Evolutionary conservation across 2,329 filamentous ascomycete species (phyloP).

Genomic region (Cryoendolithus antarcticus): DNA sequence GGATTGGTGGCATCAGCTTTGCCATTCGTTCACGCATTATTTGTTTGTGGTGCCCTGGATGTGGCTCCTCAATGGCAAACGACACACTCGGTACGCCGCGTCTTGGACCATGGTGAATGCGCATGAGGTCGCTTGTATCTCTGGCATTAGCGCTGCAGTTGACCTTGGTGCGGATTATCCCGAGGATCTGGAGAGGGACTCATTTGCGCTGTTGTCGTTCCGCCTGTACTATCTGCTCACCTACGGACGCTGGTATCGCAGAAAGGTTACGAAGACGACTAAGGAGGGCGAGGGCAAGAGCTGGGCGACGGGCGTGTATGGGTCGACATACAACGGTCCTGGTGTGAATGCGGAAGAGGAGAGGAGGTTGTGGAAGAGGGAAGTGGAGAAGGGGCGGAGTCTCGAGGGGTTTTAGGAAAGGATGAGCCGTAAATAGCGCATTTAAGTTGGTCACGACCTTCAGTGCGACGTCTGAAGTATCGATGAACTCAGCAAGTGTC

Average conservation of each 20-base stretch:
- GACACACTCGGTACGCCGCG: conserved; percentile 50
- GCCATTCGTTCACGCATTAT: conserved; percentile 52
- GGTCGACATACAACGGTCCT: conserved; percentile 47
- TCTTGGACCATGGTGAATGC: conserved; percentile 60
- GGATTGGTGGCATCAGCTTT: conserved; percentile 58
- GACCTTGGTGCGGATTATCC: conserved; percentile 53
- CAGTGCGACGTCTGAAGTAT: too few species aligned
- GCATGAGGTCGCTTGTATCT: conserved; percentile 59
- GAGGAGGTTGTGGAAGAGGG: conserved; percentile 42
- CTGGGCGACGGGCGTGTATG: conserved; percentile 48
- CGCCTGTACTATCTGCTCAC: conserved; percentile 48
- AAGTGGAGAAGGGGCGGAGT: conserved; percentile 27
- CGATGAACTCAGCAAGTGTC: too few species aligned
- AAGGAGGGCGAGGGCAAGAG: conserved; percentile 38
- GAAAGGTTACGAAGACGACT: conserved; percentile 22
- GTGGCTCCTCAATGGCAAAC: conserved; percentile 58
- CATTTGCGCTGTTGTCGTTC: conserved; percentile 49
- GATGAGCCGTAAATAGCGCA: too few species aligned
- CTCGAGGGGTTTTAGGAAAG: conserved; percentile 4
- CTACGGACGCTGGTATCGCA: conserved; percentile 50
- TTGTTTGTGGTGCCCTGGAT: conserved; percentile 55
- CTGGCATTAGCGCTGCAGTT: conserved; percentile 58
- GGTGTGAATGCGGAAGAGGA: conserved; percentile 41
- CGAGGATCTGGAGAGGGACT: conserved; percentile 49
- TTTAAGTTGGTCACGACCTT: too few species aligned